Percentiles rank a stretch among this genome's conserved stretches.
phyloP scores from a whole-genome alignment of 495 filamentous ascomycete genomes.

The Penicillium mononematosum region DNA sequence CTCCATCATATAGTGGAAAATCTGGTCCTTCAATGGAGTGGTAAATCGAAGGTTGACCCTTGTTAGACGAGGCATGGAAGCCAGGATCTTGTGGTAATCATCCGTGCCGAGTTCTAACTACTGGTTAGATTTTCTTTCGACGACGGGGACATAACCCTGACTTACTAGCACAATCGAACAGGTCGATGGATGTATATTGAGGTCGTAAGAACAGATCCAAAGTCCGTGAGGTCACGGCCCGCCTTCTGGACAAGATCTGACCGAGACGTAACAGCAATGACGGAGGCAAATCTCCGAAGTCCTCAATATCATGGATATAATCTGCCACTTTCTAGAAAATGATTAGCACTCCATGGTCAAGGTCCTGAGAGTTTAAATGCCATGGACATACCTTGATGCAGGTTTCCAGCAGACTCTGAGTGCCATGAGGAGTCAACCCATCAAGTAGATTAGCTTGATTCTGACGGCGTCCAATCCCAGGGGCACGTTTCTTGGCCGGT shows the following conservation, averaged over 20 bases:
- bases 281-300: constrained; percentile 74
- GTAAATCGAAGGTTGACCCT: constrained; percentile 72
- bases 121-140: constrained; percentile 14
- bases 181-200: constrained; percentile 59
- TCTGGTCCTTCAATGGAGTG: constrained; percentile 81
- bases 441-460: constrained; percentile 77
- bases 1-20: constrained; percentile 75
- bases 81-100: constrained; percentile 78
- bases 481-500: constrained; percentile 57
- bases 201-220: constrained; percentile 76
- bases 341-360: constrained; percentile 7
- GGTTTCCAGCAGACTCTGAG: constrained; percentile 69
- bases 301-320: constrained; percentile 78
- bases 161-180: constrained; percentile 77
- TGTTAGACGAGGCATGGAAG: constrained; percentile 64
- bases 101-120: constrained; percentile 61
- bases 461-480: constrained; percentile 59
- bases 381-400: constrained; percentile 62
- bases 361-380: background rate
- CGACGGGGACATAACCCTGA: background rate
- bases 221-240: constrained; percentile 67
- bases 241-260: constrained; percentile 75
- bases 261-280: constrained; percentile 69
- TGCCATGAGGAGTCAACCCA: constrained; percentile 65
- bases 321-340: constrained; percentile 65